Evolutionary conservation across 371 early-diverging fungal genomes (phyloP).

Genomic region (Enteropsectra breve): DNA sequence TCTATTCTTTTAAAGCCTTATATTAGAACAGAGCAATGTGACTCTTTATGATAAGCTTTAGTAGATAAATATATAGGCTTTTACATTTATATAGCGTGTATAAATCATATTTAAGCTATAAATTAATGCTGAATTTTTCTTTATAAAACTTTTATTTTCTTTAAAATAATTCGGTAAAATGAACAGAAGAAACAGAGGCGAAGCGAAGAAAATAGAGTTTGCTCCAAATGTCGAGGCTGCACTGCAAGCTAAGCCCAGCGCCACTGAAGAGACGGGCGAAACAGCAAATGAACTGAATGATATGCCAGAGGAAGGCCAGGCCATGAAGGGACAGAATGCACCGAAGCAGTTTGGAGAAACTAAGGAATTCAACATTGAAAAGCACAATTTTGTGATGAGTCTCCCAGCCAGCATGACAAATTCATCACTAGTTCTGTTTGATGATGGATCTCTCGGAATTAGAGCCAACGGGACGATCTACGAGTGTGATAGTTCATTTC

Average conservation of each 20-base stretch:
- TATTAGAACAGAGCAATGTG: too few species aligned
- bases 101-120: too few species aligned
- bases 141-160: too few species aligned
- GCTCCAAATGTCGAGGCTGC: constrained; percentile 19
- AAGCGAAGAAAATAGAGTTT: constrained; percentile 3
- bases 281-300: background rate
- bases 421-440: constrained; percentile 8
- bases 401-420: background rate
- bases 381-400: constrained; percentile 13
- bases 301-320: background rate
- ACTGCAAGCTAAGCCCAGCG: background rate
- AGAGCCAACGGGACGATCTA: constrained; percentile 7
- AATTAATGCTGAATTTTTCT: too few species aligned
- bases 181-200: too few species aligned
- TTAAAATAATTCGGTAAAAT: too few species aligned
- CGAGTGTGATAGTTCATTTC: constrained; percentile 20
- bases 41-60: too few species aligned
- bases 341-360: constrained; percentile 6
- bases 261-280: background rate
- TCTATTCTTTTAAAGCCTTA: too few species aligned
- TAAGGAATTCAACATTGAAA: constrained; percentile 11
- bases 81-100: too few species aligned
- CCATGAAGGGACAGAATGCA: constrained; percentile 11
- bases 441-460: constrained; percentile 18
- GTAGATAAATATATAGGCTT: too few species aligned